phyloP scores from a whole-genome alignment of 805 yeast genomes.

The Candida patagonica region DNA sequence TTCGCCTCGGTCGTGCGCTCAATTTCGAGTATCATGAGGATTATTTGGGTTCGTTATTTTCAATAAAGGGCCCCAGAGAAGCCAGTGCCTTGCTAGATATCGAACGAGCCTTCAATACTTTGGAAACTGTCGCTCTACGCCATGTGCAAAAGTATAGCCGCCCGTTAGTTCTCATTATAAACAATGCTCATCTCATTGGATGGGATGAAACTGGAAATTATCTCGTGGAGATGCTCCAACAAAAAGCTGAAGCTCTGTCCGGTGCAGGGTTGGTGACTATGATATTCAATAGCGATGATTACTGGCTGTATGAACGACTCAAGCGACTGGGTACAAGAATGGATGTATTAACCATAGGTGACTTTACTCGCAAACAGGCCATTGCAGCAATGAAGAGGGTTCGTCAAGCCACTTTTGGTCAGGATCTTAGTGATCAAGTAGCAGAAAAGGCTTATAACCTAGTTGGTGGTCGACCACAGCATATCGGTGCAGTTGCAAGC shows the following conservation, averaged over 20 bases:
- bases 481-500: slow-evolving; percentile 50
- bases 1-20: slow-evolving; percentile 66
- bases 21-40: slow-evolving; percentile 70
- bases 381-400: slow-evolving; percentile 43
- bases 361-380: slow-evolving; percentile 48
- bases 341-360: slow-evolving; percentile 58
- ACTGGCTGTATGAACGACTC: slow-evolving; percentile 76
- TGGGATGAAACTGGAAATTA: slow-evolving; percentile 68
- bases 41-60: slow-evolving; percentile 71
- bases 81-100: slow-evolving; percentile 75
- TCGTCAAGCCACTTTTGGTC: slow-evolving; percentile 37
- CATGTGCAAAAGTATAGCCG: slow-evolving; percentile 29
- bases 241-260: slow-evolving; percentile 69
- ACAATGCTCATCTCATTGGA: slow-evolving; percentile 64
- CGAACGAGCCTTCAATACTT: slow-evolving; percentile 68
- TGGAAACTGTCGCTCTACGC: slow-evolving; percentile 61
- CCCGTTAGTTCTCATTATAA: slow-evolving; percentile 64
- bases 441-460: slow-evolving; percentile 54
- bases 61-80: slow-evolving; percentile 77
- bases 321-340: slow-evolving; percentile 63
- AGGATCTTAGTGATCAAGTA: slow-evolving; percentile 29
- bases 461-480: slow-evolving; percentile 82
- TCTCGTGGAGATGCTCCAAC: slow-evolving; percentile 66
- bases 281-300: slow-evolving; percentile 73
- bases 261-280: slow-evolving; percentile 65